A percentile compares a stretch with the other conserved stretches of the same genome.
phyloP scores from a whole-genome alignment of 2,329 filamentous ascomycete genomes.

The Huntiella abstrusa region DNA sequence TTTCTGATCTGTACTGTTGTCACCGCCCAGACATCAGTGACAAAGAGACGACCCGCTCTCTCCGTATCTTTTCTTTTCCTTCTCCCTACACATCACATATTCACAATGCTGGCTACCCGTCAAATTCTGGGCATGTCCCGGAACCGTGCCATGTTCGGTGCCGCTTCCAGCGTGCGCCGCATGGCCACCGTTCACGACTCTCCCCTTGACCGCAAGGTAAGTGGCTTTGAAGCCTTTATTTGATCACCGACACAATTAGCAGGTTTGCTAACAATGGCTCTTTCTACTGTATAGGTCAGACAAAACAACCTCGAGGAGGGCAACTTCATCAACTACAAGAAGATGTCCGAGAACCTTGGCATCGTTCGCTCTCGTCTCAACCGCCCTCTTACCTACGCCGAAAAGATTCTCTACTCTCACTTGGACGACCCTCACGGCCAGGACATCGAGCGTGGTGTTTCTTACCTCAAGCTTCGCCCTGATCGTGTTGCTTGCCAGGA shows the following conservation, averaged over 20 bases:
- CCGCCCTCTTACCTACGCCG: constrained; percentile 81
- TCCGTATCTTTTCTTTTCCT: not conserved
- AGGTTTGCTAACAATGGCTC: not conserved
- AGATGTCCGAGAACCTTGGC: constrained; percentile 94
- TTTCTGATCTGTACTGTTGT: constrained; percentile 3
- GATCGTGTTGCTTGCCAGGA: constrained; percentile 98
- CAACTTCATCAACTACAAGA: constrained; percentile 99
- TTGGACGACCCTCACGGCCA: constrained; percentile 91
- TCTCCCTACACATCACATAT: constrained; percentile 3
- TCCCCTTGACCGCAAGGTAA: constrained; percentile 74
- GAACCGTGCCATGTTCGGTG: constrained; percentile 34
- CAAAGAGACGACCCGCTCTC: not conserved
- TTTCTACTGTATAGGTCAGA: constrained; percentile 36
- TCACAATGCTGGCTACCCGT: constrained; percentile 47
- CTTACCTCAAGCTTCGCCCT: constrained; percentile 89
- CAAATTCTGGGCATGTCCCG: constrained; percentile 50
- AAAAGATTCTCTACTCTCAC: constrained; percentile 99
- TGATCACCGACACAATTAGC: not conserved
- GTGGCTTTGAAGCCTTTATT: constrained; percentile 12
- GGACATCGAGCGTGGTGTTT: constrained; percentile 87
- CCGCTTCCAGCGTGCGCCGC: constrained; percentile 44
- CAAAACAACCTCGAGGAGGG: constrained; percentile 94
- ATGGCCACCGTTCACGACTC: constrained; percentile 77
- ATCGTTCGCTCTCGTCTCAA: constrained; percentile 81
- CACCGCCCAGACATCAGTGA: constrained; percentile 5